A percentile compares a stretch with the other conserved stretches of the same genome.
phyloP scores from a whole-genome alignment of 768 basidiomycete species.

The Rhizopogon sp. region DNA sequence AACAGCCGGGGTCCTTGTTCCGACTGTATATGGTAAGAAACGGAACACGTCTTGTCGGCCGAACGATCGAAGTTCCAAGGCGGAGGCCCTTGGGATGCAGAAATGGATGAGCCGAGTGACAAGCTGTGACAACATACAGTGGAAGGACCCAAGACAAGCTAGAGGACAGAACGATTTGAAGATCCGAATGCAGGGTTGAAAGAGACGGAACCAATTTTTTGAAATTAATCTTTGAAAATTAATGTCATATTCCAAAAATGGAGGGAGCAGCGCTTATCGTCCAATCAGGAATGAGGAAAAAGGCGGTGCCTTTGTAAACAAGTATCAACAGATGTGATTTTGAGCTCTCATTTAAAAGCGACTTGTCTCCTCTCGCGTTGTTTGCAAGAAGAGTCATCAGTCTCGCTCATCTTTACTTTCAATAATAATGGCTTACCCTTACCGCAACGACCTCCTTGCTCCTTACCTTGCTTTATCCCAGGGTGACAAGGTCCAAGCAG shows the following conservation, averaged over 20 bases:
- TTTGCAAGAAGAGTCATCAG: slow-evolving; percentile 6
- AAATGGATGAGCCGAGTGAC: no score
- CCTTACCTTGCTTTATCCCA: slow-evolving; percentile 88
- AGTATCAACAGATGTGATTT: slow-evolving; percentile 16
- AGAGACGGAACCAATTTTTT: no score
- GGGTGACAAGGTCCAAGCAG: slow-evolving; percentile 91
- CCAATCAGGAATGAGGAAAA: slow-evolving; percentile 18
- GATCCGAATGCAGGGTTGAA: no score
- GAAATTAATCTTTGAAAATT: neutral
- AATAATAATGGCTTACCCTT: slow-evolving; percentile 35
- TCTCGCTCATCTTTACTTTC: neutral
- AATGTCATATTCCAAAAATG: neutral
- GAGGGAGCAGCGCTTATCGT: slow-evolving; percentile 18
- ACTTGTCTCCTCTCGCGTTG: slow-evolving; percentile 4
- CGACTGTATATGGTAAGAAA: no score
- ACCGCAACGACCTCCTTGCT: slow-evolving; percentile 82
- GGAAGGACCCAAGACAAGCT: no score
- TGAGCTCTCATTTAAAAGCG: slow-evolving; percentile 19
- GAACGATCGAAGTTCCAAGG: no score
- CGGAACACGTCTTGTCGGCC: no score
- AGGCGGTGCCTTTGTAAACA: slow-evolving; percentile 15
- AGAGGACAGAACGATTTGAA: no score
- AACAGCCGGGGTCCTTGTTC: no score
- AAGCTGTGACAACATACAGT: no score
- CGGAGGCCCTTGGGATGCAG: no score